Conservation (phyloP, 306 rosid genomes). For the Alnus glutinosa region DNA sequence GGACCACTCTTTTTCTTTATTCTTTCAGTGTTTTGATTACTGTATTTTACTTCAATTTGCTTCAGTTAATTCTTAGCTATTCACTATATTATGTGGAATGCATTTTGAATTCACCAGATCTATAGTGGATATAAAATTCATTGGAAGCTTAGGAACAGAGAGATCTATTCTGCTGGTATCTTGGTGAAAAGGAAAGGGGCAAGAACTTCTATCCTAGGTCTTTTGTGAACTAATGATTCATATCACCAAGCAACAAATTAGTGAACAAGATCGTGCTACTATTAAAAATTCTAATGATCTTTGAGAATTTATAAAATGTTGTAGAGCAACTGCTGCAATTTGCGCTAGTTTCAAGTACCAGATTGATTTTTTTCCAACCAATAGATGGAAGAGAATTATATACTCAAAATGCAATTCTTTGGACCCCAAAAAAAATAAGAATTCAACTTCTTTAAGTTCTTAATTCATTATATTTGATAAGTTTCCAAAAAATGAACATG, state of each 20-base stretch:
- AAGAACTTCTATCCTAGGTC: background rate
- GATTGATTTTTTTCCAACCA: too few species aligned
- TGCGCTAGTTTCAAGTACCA: too few species aligned
- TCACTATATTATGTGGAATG: background rate
- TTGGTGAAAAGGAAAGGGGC: background rate
- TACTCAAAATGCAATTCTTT: too few species aligned
- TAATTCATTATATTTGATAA: too few species aligned
- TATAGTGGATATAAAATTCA: background rate
- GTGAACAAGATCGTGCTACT: background rate
- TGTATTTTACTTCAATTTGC: background rate
- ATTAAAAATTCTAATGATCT: background rate
- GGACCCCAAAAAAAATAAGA: too few species aligned
- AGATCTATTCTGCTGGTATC: background rate
- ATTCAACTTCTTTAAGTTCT: too few species aligned
- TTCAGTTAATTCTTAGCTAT: background rate
- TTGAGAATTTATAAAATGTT: background rate
- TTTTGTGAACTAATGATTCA: background rate
- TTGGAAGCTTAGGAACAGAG: background rate
- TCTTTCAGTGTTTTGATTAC: constrained; percentile 5
- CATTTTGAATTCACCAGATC: background rate
- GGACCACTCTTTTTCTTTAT: constrained; percentile 12
- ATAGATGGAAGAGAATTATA: too few species aligned
- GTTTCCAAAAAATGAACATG: too few species aligned
- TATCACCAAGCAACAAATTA: background rate
- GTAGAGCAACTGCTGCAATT: background rate